Percentiles rank a stretch among this genome's conserved stretches.
These are phyloP conservation scores for Ichthyophonus hoferi DNA, from an alignment of 208 protist genomes.

Conservation along the genomic window DNA sequence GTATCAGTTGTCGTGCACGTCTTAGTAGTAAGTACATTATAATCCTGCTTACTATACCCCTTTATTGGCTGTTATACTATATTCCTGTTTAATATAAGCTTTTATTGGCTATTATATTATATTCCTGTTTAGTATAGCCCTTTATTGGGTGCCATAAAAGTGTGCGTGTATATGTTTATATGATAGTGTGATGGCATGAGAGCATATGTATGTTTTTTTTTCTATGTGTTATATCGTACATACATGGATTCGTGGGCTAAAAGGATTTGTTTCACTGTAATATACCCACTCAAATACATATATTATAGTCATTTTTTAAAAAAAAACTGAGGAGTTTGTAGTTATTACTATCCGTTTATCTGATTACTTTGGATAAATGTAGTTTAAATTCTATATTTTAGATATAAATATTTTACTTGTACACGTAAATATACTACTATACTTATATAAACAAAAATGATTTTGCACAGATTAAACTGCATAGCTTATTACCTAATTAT, in stretches of 20 bases:
- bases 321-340: no score
- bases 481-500: background rate
- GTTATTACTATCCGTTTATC: no score
- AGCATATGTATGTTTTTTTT: no score
- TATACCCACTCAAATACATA: no score
- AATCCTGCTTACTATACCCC: background rate
- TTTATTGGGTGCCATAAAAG: background rate
- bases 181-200: background rate
- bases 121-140: background rate
- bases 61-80: background rate
- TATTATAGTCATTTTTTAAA: no score
- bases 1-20: conserved; percentile 7
- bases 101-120: background rate
- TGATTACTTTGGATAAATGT: no score
- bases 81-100: background rate
- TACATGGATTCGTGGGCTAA: no score
- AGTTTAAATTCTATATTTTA: no score
- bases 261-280: no score
- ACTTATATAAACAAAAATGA: background rate
- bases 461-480: background rate
- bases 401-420: no score
- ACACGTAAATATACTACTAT: no score
- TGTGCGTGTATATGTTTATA: background rate
- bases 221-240: no score
- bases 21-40: background rate